Evolutionary conservation across 129 eudicot genomes (phyloP).

Genomic region (Saposhnikovia divaricata): DNA sequence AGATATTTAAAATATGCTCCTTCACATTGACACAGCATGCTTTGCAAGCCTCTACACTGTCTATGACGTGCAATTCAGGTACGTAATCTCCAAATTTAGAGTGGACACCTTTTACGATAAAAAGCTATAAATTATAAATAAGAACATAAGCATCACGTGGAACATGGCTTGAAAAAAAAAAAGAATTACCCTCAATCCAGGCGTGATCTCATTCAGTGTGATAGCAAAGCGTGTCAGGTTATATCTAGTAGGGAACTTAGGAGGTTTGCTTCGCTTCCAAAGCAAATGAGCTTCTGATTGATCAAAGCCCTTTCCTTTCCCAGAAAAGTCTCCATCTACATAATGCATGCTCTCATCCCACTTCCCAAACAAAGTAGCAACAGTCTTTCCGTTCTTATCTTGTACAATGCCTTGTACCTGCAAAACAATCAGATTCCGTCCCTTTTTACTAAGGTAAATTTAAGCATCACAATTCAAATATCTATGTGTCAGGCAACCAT

Average conservation of each 20-base stretch:
- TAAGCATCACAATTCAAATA: background rate
- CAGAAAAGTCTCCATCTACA: conserved; percentile 61
- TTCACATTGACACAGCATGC: background rate
- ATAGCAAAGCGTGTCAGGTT: conserved; percentile 91
- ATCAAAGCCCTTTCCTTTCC: conserved; percentile 61
- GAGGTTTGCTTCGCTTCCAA: conserved; percentile 95
- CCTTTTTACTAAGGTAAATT: background rate
- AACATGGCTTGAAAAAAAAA: background rate
- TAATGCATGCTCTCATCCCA: conserved; percentile 99
- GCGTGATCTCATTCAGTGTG: conserved; percentile 81
- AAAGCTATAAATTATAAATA: background rate
- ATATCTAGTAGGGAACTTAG: conserved; percentile 78
- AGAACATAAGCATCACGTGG: background rate
- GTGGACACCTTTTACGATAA: background rate
- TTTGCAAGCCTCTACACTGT: background rate
- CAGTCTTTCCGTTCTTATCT: conserved; percentile 77
- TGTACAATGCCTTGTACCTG: conserved; percentile 95
- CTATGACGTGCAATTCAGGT: background rate
- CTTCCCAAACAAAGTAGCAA: conserved; percentile 87
- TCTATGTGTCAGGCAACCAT: background rate
- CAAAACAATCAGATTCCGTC: conserved; percentile 9
- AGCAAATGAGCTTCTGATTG: conserved; percentile 64
- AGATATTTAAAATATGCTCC: background rate
- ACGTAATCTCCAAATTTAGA: background rate
- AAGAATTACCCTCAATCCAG: conserved; percentile 54